Conservation (phyloP, 2,329 filamentous ascomycete genomes). For the Fusarium fujikuroi region DNA sequence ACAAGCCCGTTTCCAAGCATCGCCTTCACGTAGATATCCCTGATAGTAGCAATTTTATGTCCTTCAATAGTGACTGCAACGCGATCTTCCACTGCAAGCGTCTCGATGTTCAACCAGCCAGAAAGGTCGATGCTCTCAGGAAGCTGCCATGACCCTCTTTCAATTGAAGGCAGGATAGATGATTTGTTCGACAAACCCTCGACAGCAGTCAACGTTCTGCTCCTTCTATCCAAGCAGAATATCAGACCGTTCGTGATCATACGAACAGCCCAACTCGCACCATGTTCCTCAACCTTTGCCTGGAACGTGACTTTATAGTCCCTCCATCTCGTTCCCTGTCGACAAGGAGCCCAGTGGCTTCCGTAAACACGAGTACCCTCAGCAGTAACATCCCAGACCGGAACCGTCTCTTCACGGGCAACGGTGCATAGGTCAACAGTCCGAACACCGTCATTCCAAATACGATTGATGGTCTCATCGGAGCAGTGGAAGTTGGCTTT, state of each 20-base stretch:
- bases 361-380: slow-evolving; percentile 1
- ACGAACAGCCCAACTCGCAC: background rate
- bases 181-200: slow-evolving; percentile 5
- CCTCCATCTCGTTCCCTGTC: slow-evolving; percentile 2
- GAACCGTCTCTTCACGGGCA: background rate
- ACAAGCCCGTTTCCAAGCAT: slow-evolving; percentile 2
- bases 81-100: accelerated
- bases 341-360: slow-evolving; percentile 7
- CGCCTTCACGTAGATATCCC: background rate
- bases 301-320: background rate
- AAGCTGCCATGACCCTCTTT: background rate
- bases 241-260: background rate
- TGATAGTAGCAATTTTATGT: background rate
- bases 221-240: background rate
- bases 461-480: background rate
- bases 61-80: background rate
- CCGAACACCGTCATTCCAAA: slow-evolving; percentile 7
- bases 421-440: slow-evolving; percentile 1
- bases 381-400: background rate
- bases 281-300: background rate
- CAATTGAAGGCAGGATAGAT: background rate
- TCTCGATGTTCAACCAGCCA: background rate
- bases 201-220: background rate
- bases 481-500: background rate
- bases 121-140: accelerated